phyloP scores from a whole-genome alignment of 2,329 filamentous ascomycete genomes.

The Biscogniauxia marginata region DNA sequence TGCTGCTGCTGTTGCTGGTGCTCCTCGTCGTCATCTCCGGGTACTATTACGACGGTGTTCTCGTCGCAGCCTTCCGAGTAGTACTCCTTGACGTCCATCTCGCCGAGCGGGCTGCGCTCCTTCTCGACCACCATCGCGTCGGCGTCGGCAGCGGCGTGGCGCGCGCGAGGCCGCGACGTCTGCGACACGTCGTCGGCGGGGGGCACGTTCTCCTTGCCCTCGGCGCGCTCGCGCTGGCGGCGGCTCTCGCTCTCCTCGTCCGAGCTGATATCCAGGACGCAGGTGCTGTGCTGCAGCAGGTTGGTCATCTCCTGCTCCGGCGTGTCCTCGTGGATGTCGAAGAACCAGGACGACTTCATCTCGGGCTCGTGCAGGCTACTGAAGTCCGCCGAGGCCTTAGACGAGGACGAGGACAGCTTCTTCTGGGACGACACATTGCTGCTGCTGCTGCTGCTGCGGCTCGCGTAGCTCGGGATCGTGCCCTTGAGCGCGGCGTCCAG shows the following conservation, averaged over 20 bases:
- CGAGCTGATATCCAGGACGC: slow-evolving; percentile 82
- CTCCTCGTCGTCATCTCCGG: slow-evolving; percentile 56
- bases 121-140: slow-evolving; percentile 64
- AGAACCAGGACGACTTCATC: slow-evolving; percentile 73
- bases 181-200: slow-evolving; percentile 66
- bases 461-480: slow-evolving; percentile 63
- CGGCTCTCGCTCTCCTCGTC: slow-evolving; percentile 72
- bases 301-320: slow-evolving; percentile 89
- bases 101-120: slow-evolving; percentile 62
- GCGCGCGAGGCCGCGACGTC: slow-evolving; percentile 41
- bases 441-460: slow-evolving; percentile 41
- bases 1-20: slow-evolving; percentile 18
- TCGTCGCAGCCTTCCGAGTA: slow-evolving; percentile 66
- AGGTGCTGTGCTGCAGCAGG: slow-evolving; percentile 86
- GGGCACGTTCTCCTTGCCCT: slow-evolving; percentile 90
- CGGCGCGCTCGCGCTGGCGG: slow-evolving; percentile 49
- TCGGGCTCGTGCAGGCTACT: slow-evolving; percentile 43
- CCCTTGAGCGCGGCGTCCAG: slow-evolving; percentile 81
- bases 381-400: slow-evolving; percentile 31
- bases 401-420: slow-evolving; percentile 26
- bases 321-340: slow-evolving; percentile 92
- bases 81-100: slow-evolving; percentile 66
- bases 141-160: slow-evolving; percentile 31
- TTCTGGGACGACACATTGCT: slow-evolving; percentile 22
- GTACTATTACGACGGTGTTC: slow-evolving; percentile 59